These are phyloP conservation scores for Coemansia reversa DNA, from an alignment of 192 early-diverging fungal genomes.

Conservation along the genomic window DNA sequence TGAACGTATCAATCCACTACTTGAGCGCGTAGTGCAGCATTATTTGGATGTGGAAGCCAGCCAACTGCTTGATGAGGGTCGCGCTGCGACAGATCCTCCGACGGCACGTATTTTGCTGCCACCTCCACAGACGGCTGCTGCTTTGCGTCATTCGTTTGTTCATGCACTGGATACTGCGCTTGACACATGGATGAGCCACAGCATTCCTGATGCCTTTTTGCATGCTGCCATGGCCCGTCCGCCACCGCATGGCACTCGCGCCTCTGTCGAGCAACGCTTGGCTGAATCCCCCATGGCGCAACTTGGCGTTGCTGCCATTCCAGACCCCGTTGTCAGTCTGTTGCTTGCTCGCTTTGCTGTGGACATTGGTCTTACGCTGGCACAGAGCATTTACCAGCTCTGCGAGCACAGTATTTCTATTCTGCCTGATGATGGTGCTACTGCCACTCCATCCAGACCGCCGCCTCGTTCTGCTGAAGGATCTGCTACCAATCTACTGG, in stretches of 20 bases:
- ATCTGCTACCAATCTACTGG: constrained; percentile 23
- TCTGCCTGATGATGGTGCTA: constrained; percentile 20
- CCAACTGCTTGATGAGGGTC: constrained; percentile 33
- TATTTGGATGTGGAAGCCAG: constrained; percentile 48
- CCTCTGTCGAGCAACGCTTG: constrained; percentile 15
- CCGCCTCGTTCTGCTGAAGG: constrained; percentile 19
- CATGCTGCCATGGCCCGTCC: constrained; percentile 22
- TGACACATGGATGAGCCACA: constrained; percentile 42
- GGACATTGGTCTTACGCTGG: constrained; percentile 51
- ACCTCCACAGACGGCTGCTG: constrained; percentile 23
- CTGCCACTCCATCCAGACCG: background rate
- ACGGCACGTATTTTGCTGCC: background rate
- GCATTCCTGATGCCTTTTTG: constrained; percentile 44
- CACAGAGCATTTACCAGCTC: constrained; percentile 53
- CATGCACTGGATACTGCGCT: constrained; percentile 31
- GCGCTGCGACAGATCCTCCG: background rate
- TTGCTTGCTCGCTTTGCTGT: constrained; percentile 44
- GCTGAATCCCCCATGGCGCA: constrained; percentile 24
- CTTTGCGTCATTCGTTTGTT: constrained; percentile 41
- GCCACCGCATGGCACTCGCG: constrained; percentile 21
- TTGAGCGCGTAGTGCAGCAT: constrained; percentile 47
- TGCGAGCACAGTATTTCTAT: constrained; percentile 50
- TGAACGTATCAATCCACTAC: constrained; percentile 45
- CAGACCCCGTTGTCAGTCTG: constrained; percentile 46
- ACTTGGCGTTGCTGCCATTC: constrained; percentile 26